Conservation (phyloP, 441 rosid species). For the Pelargonium fulgidum region DNA sequence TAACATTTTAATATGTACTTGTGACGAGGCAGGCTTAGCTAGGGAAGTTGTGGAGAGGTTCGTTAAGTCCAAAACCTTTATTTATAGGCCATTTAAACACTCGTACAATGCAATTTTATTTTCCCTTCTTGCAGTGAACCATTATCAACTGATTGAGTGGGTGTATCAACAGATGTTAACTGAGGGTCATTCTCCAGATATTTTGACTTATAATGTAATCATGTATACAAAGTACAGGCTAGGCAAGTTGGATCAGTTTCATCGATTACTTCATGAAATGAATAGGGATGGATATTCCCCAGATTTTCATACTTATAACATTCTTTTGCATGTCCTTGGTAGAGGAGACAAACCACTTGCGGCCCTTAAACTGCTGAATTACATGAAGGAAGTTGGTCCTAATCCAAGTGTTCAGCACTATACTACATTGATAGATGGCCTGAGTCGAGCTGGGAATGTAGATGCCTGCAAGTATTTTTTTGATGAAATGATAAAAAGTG, state of each 20-base stretch:
- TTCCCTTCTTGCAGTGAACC: slow-evolving; percentile 45
- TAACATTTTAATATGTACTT: slow-evolving; percentile 68
- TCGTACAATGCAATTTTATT: slow-evolving; percentile 73
- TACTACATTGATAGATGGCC: slow-evolving; percentile 80
- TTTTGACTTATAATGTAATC: slow-evolving; percentile 59
- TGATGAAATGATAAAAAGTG: slow-evolving; percentile 59
- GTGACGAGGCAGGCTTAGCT: slow-evolving; percentile 69
- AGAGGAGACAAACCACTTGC: slow-evolving; percentile 71
- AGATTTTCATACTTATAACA: slow-evolving; percentile 73
- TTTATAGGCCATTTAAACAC: slow-evolving; percentile 68
- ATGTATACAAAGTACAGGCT: slow-evolving; percentile 70
- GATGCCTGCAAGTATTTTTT: slow-evolving; percentile 76
- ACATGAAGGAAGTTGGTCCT: slow-evolving; percentile 69
- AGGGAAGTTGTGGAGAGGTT: slow-evolving; percentile 67
- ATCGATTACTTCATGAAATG: slow-evolving; percentile 76
- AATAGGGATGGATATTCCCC: slow-evolving; percentile 55
- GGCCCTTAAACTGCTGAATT: slow-evolving; percentile 63
- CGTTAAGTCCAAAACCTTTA: slow-evolving; percentile 65
- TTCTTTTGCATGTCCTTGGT: slow-evolving; percentile 73
- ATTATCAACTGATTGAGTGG: slow-evolving; percentile 86
- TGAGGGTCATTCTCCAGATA: slow-evolving; percentile 54
- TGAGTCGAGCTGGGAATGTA: slow-evolving; percentile 81
- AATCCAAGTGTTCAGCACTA: slow-evolving; percentile 65
- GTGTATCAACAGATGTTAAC: slow-evolving; percentile 67
- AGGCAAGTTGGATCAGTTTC: slow-evolving; percentile 58